A percentile compares a stretch with the other conserved stretches of the same genome.
These are phyloP conservation scores for Waitea zeae DNA, from an alignment of 1,284 basidiomycete species.

Conservation along the genomic window DNA sequence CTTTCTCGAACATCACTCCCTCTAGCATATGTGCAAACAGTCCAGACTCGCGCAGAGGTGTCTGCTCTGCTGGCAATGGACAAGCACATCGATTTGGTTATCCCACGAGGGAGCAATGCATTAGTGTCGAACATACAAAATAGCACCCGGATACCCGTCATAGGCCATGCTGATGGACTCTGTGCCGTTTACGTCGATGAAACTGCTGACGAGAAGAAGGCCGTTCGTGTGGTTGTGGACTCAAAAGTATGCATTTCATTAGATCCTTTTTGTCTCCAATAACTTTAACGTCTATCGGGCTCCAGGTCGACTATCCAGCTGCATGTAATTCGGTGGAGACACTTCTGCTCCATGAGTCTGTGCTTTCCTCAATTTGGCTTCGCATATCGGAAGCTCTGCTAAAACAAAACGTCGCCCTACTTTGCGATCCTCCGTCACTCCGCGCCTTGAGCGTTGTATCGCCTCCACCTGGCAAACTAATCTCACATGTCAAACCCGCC, in stretches of 20 bases:
- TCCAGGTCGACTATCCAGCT: constrained; percentile 83
- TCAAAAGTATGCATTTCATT: constrained; percentile 53
- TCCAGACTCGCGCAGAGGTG: constrained; percentile 89
- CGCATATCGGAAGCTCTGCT: constrained; percentile 62
- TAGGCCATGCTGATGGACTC: constrained; percentile 97
- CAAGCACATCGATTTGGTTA: constrained; percentile 90
- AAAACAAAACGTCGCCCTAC: constrained; percentile 51
- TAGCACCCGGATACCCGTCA: constrained; percentile 86
- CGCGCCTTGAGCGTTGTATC: constrained; percentile 23
- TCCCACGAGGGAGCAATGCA: constrained; percentile 87
- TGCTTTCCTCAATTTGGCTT: constrained; percentile 66
- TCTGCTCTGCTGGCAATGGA: constrained; percentile 76
- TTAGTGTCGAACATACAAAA: constrained; percentile 85
- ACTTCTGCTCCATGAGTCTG: constrained; percentile 64
- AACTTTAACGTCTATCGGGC: constrained; percentile 1
- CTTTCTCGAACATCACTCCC: constrained; percentile 62
- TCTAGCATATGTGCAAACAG: constrained; percentile 73
- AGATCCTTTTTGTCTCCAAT: neutral
- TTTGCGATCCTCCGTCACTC: constrained; percentile 60
- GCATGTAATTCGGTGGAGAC: constrained; percentile 95
- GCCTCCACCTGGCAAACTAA: constrained; percentile 16
- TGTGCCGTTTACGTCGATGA: constrained; percentile 86
- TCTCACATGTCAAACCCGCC: constrained; percentile 32
- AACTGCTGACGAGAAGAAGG: constrained; percentile 62
- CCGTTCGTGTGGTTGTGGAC: constrained; percentile 72